Conservation (phyloP, 2,329 filamentous ascomycete species). For the Calonectria honghensis region DNA sequence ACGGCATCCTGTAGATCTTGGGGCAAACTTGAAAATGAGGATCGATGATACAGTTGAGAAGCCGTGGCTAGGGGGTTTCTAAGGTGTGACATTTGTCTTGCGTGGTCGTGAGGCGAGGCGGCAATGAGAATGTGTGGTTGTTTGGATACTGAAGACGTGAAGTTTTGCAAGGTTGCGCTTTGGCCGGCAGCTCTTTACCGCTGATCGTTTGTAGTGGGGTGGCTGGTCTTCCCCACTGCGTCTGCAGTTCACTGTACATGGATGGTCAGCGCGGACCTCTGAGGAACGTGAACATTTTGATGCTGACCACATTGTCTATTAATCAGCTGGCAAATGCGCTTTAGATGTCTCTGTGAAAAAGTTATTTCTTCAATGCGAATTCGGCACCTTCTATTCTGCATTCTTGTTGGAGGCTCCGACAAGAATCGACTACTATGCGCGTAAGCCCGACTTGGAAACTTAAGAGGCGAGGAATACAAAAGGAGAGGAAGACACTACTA, state of each 20-base stretch:
- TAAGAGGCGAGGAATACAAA: neutral
- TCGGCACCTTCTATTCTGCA: neutral
- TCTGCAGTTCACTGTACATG: conserved; percentile 7
- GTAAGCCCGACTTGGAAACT: neutral
- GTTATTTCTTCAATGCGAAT: neutral
- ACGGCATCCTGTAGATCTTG: conserved; percentile 82
- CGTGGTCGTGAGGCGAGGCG: conserved; percentile 14
- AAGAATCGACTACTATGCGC: neutral
- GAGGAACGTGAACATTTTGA: neutral
- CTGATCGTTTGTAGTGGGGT: conserved; percentile 22
- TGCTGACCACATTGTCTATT: neutral
- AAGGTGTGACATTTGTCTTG: conserved; percentile 73
- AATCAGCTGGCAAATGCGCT: neutral
- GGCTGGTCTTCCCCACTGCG: conserved; percentile 17
- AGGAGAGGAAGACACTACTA: neutral
- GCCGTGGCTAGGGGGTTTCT: conserved; percentile 83
- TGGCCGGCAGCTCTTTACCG: conserved; percentile 14
- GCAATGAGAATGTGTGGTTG: conserved; percentile 2
- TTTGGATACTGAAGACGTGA: conserved; percentile 36
- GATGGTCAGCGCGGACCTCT: neutral
- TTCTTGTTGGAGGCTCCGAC: neutral
- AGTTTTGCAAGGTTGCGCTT: conserved; percentile 51
- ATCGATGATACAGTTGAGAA: conserved; percentile 78
- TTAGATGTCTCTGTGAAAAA: neutral
- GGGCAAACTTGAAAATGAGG: conserved; percentile 76